Evolutionary conservation across 495 filamentous ascomycete genomes (phyloP).

Genomic region (Penicillium bovifimosum): DNA sequence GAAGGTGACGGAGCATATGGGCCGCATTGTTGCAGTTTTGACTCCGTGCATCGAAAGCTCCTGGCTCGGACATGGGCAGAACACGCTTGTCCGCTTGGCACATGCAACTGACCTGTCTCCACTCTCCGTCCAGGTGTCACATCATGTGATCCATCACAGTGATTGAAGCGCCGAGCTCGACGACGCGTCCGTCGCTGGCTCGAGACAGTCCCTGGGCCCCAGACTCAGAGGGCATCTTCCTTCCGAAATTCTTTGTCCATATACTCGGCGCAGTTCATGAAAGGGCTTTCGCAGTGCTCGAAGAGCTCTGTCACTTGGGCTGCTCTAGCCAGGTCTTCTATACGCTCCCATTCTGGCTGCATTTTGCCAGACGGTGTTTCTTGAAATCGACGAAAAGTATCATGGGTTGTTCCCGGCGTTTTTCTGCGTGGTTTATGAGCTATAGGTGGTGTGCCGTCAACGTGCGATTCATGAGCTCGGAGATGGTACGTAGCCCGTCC

Average conservation of each 20-base stretch:
- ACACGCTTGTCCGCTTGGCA: too few relatives aligned
- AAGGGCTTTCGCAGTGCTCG: neutral
- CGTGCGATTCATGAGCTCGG: neutral
- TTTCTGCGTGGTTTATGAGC: neutral
- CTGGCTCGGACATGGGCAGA: too few relatives aligned
- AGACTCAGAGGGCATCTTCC: neutral
- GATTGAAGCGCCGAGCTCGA: neutral
- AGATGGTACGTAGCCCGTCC: neutral
- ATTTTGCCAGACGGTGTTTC: neutral
- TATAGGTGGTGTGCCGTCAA: neutral
- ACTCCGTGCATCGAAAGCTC: too few relatives aligned
- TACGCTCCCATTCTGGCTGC: neutral
- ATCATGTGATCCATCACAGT: too few relatives aligned
- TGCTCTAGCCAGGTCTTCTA: neutral
- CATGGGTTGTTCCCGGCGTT: neutral
- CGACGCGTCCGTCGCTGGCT: neutral
- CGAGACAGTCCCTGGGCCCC: neutral
- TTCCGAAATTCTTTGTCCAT: neutral
- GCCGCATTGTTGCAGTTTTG: too few relatives aligned
- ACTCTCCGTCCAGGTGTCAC: too few relatives aligned
- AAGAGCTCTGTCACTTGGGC: neutral
- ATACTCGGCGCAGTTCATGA: neutral
- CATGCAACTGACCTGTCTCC: too few relatives aligned
- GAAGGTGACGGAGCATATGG: too few relatives aligned
- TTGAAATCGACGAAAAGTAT: neutral